Evolutionary conservation across 176 grass and related monocot genomes (phyloP).

Genomic region (Avena insularis): DNA sequence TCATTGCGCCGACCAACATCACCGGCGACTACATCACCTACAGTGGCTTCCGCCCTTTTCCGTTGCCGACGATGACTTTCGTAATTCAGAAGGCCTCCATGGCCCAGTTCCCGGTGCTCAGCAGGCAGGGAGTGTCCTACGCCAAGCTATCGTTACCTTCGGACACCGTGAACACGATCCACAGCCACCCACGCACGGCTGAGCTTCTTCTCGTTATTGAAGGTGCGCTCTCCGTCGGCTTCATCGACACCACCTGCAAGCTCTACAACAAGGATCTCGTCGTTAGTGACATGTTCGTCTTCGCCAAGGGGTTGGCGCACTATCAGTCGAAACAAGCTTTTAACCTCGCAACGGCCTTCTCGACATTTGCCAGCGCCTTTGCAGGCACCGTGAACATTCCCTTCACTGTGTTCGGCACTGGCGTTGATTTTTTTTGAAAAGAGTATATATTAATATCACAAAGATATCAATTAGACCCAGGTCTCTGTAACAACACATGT

Average conservation of each 20-base stretch:
- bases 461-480: too few relatives aligned
- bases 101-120: too few relatives aligned
- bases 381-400: slow-evolving; percentile 28
- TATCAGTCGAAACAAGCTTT: slow-evolving; percentile 32
- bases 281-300: slow-evolving; percentile 50
- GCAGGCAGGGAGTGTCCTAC: too few relatives aligned
- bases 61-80: too few relatives aligned
- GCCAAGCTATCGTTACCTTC: too few relatives aligned
- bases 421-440: not conserved
- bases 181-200: slow-evolving; percentile 57
- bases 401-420: slow-evolving; percentile 42
- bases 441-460: too few relatives aligned
- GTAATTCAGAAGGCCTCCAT: too few relatives aligned
- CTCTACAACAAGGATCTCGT: slow-evolving; percentile 36
- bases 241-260: slow-evolving; percentile 40
- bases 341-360: not conserved
- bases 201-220: slow-evolving; percentile 50
- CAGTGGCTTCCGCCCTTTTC: too few relatives aligned
- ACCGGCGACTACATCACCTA: too few relatives aligned
- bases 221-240: slow-evolving; percentile 50
- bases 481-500: too few relatives aligned
- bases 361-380: slow-evolving; percentile 37
- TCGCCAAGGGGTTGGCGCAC: slow-evolving; percentile 57
- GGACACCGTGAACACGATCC: not conserved
- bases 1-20: too few relatives aligned